Evolutionary conservation across 257 asterid genomes (phyloP).

Genomic region (Pogostemon cablin): DNA sequence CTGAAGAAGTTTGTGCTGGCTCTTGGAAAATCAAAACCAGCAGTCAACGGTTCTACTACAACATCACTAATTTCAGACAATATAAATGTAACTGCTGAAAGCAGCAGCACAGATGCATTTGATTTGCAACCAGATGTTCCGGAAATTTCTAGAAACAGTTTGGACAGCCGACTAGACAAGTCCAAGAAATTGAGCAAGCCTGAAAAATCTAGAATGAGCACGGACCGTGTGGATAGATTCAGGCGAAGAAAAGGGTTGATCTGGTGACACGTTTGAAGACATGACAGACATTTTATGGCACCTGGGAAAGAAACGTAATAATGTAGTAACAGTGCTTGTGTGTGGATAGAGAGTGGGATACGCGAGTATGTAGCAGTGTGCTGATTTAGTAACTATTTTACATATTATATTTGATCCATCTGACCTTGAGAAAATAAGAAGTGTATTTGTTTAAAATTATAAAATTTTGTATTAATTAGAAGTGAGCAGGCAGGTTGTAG

Average conservation of each 20-base stretch:
- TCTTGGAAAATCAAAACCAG: constrained; percentile 74
- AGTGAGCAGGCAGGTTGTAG: constrained; percentile 41
- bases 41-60: constrained; percentile 49
- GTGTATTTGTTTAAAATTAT: constrained; percentile 40
- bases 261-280: constrained; percentile 50
- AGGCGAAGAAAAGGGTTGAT: constrained; percentile 81
- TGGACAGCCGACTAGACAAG: constrained; percentile 92
- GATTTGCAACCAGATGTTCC: constrained; percentile 65
- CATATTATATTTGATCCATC: constrained; percentile 36
- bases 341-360: not conserved
- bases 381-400: constrained; percentile 37
- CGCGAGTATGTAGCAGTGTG: constrained; percentile 27
- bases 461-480: constrained; percentile 45
- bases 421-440: constrained; percentile 36
- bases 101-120: constrained; percentile 46
- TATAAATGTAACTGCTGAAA: constrained; percentile 50
- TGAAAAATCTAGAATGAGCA: constrained; percentile 91
- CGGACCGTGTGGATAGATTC: constrained; percentile 83
- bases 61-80: constrained; percentile 45
- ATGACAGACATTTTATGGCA: constrained; percentile 13
- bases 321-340: constrained; percentile 31
- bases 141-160: constrained; percentile 86
- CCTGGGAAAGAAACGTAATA: constrained; percentile 33
- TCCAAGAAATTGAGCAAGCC: constrained; percentile 80
- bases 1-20: constrained; percentile 74